Percentiles rank a stretch among this genome's conserved stretches.
Conservation (phyloP, 306 rosid species). For the Quercus variabilis region DNA sequence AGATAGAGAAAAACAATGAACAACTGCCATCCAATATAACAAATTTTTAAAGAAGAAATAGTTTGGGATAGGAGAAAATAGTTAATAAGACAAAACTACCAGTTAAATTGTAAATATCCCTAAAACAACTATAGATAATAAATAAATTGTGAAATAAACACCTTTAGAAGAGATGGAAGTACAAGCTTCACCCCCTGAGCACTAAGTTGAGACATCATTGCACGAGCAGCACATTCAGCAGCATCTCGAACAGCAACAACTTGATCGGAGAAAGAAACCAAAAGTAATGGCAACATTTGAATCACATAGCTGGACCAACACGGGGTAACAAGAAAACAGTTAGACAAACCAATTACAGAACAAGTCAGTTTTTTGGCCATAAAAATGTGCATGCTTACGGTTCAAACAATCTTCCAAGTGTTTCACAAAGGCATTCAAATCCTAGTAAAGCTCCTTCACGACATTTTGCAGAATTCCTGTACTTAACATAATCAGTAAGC, state of each 20-base stretch:
- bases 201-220: constrained; percentile 97
- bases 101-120: background rate
- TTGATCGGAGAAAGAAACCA: constrained; percentile 98
- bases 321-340: background rate
- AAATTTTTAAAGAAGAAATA: too few species aligned
- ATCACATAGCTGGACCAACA: constrained; percentile 77
- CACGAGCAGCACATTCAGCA: constrained; percentile 97
- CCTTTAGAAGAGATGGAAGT: constrained; percentile 96
- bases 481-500: constrained; percentile 14
- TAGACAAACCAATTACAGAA: background rate
- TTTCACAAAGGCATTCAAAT: constrained; percentile 96
- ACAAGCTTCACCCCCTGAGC: constrained; percentile 99
- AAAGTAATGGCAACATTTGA: constrained; percentile 82
- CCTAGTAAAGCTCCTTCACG: constrained; percentile 96
- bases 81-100: too few species aligned
- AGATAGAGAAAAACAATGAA: too few species aligned
- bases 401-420: constrained; percentile 90
- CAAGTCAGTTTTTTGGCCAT: background rate
- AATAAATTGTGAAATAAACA: constrained; percentile 21
- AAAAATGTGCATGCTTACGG: constrained; percentile 50
- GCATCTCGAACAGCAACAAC: constrained; percentile 96
- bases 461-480: constrained; percentile 87
- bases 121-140: background rate
- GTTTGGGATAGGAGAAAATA: too few species aligned
- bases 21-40: too few species aligned